A percentile compares a stretch with the other conserved stretches of the same genome.
Evolutionary conservation across 2,329 filamentous ascomycete genomes (phyloP).

Genomic region (Talaromyces islandicus): DNA sequence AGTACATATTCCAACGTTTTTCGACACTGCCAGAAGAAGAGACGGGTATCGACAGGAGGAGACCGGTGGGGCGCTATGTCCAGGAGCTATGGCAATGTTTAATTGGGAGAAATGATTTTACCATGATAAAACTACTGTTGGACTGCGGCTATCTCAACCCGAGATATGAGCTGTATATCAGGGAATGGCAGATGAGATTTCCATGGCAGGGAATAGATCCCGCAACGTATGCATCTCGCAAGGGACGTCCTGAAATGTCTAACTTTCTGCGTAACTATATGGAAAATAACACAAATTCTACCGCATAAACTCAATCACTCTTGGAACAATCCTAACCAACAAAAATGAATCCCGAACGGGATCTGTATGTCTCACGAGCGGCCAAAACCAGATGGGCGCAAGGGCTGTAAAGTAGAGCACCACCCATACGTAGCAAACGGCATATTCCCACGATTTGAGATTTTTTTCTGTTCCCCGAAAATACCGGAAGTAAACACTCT

Average conservation of each 20-base stretch:
- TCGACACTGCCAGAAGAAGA: not conserved
- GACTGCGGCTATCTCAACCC: not conserved
- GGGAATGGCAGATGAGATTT: not conserved
- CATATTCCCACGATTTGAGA: not conserved
- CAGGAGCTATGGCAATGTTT: not conserved
- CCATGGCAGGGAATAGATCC: not conserved
- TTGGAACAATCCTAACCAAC: not conserved
- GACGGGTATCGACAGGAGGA: not conserved
- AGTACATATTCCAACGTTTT: not conserved
- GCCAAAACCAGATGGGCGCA: not conserved
- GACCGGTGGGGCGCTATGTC: not conserved
- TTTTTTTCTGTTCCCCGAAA: not conserved
- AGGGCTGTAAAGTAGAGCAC: not conserved
- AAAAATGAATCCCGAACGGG: not conserved
- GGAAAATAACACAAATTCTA: not conserved
- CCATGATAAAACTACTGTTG: not conserved
- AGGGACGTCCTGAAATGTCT: not conserved
- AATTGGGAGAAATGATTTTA: not conserved
- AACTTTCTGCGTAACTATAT: not conserved
- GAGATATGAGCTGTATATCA: not conserved
- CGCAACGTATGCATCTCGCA: not conserved
- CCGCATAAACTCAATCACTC: not conserved
- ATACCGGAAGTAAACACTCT: not conserved
- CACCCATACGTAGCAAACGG: not conserved
- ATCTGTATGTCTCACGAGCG: not conserved